A percentile compares a stretch with the other conserved stretches of the same genome.
Conservation (phyloP, 2,329 filamentous ascomycete species). For the Apiospora hydei region DNA sequence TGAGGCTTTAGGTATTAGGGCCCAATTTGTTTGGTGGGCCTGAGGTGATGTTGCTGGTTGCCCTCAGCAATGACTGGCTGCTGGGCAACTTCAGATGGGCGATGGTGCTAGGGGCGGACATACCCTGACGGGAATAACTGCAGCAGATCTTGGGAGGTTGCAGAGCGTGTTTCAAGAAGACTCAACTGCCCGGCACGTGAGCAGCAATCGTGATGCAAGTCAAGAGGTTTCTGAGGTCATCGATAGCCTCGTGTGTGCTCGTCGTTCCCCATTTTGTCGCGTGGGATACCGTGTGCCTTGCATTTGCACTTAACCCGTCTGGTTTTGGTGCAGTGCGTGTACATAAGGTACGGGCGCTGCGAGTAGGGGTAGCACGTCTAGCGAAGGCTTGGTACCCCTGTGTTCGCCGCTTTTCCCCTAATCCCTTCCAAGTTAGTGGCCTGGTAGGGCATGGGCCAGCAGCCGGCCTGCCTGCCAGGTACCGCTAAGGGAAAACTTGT, state of each 20-base stretch:
- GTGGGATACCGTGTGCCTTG: slow-evolving; percentile 18
- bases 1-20: slow-evolving; percentile 11
- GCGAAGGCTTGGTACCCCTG: slow-evolving; percentile 15
- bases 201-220: background rate
- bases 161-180: slow-evolving; percentile 11
- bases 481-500: background rate
- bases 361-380: slow-evolving; percentile 6
- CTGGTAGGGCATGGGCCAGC: slow-evolving; percentile 14
- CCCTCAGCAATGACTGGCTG: slow-evolving; percentile 13
- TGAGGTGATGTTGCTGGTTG: background rate
- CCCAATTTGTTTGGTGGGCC: slow-evolving; percentile 16
- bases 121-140: slow-evolving; percentile 4
- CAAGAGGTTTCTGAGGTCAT: slow-evolving; percentile 14
- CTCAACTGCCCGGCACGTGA: slow-evolving; percentile 7
- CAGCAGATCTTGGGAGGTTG: slow-evolving; percentile 11
- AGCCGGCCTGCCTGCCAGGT: slow-evolving; percentile 18
- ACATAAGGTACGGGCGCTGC: background rate
- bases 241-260: background rate
- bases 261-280: slow-evolving; percentile 7
- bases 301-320: slow-evolving; percentile 14
- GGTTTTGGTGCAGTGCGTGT: background rate
- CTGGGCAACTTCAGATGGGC: slow-evolving; percentile 16
- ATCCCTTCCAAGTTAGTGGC: slow-evolving; percentile 1
- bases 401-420: background rate
- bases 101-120: background rate